phyloP scores from a whole-genome alignment of 345 rosid species.

The Populus deltoides region DNA sequence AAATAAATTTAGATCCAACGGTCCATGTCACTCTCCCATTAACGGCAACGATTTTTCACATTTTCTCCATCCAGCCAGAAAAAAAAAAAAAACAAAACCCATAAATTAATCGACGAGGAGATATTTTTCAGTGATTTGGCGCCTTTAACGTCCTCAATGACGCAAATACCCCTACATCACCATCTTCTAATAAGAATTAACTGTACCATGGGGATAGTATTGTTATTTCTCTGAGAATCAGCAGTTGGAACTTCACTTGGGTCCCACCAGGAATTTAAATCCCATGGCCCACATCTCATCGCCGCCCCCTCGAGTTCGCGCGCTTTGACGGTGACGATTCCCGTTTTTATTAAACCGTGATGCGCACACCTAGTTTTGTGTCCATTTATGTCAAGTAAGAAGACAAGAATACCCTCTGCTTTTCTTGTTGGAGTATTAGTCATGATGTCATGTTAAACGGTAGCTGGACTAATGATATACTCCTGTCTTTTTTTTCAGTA shows the following conservation, averaged over 20 bases:
- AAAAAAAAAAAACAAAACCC: neutral
- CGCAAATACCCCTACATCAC: neutral
- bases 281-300: slow-evolving; percentile 29
- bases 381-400: neutral
- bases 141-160: neutral
- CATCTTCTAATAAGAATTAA: neutral
- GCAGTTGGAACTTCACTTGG: slow-evolving; percentile 3
- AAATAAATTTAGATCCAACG: slow-evolving; percentile 13
- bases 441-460: neutral
- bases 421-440: neutral
- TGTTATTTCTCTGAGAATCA: neutral
- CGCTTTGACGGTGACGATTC: slow-evolving; percentile 39
- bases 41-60: slow-evolving; percentile 37
- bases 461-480: no score
- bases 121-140: slow-evolving; percentile 7
- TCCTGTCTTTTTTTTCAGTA: no score
- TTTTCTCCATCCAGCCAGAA: neutral
- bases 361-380: slow-evolving; percentile 1
- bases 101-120: neutral
- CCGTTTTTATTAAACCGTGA: slow-evolving; percentile 4
- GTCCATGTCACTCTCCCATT: slow-evolving; percentile 14
- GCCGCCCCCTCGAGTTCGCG: slow-evolving; percentile 31
- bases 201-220: neutral
- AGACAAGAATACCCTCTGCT: slow-evolving; percentile 22
- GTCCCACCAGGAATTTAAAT: slow-evolving; percentile 25